These are phyloP conservation scores for Kodamaea ohmeri DNA, from an alignment of 1,139 yeast species.

Conservation along the genomic window DNA sequence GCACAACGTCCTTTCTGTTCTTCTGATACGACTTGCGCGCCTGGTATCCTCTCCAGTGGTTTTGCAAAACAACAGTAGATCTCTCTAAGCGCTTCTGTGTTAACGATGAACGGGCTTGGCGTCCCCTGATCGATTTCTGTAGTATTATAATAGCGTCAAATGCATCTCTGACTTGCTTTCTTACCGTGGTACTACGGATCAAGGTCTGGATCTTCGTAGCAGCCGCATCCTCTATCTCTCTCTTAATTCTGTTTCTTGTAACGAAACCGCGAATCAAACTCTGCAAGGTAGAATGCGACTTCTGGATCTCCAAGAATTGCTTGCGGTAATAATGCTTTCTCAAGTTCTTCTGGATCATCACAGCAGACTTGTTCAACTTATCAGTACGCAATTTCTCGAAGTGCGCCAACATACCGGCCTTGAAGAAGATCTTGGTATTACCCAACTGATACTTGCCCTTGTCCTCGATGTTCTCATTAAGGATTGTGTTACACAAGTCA, in stretches of 20 bases:
- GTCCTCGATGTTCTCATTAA: conserved; percentile 61
- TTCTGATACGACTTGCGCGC: conserved; percentile 47
- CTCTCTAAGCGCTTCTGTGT: conserved; percentile 48
- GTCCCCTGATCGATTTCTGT: conserved; percentile 72
- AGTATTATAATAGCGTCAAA: conserved; percentile 52
- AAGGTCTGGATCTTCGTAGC: conserved; percentile 73
- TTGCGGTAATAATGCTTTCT: conserved; percentile 65
- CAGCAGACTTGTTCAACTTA: conserved; percentile 74
- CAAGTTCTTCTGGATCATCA: conserved; percentile 81
- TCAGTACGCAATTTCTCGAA: conserved; percentile 83
- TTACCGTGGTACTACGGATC: conserved; percentile 62
- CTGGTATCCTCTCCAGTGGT: conserved; percentile 55
- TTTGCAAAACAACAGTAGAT: conserved; percentile 74
- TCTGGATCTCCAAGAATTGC: conserved; percentile 52
- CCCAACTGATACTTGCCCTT: conserved; percentile 77
- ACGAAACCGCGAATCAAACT: conserved; percentile 60
- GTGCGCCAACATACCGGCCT: conserved; percentile 93
- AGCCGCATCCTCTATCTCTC: conserved; percentile 59
- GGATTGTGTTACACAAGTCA: conserved; percentile 64
- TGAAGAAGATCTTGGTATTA: conserved; percentile 88
- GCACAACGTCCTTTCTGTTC: conserved; percentile 53
- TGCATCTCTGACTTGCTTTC: conserved; percentile 45
- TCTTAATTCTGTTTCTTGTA: conserved; percentile 55
- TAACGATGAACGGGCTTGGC: conserved; percentile 51
- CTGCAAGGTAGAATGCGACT: conserved; percentile 59